These are phyloP conservation scores for Gilbertella persicaria DNA, from an alignment of 371 early-diverging fungal species.

Conservation along the genomic window DNA sequence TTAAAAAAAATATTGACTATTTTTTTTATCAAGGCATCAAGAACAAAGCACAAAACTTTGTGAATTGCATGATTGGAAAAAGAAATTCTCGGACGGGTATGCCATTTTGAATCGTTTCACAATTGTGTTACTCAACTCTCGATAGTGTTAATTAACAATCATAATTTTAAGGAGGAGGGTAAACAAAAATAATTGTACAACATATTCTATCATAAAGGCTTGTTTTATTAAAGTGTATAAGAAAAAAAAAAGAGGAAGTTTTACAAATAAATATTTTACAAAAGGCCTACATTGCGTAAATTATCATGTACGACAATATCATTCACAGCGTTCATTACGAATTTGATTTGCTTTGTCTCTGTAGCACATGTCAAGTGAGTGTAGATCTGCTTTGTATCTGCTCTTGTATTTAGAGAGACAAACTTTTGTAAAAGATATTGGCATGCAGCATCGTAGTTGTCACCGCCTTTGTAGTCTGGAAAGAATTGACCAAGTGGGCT, in stretches of 20 bases:
- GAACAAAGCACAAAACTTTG: too few relatives aligned
- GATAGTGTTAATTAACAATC: too few relatives aligned
- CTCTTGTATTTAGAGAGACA: conserved; percentile 30
- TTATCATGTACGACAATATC: conserved; percentile 66
- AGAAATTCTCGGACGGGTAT: too few relatives aligned
- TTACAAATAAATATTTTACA: conserved; percentile 31
- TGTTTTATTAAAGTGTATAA: background rate
- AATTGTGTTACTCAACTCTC: too few relatives aligned
- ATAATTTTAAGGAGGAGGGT: too few relatives aligned
- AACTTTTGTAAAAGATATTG: conserved; percentile 42
- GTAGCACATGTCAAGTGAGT: conserved; percentile 58
- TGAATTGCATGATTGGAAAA: too few relatives aligned
- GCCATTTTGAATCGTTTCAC: too few relatives aligned
- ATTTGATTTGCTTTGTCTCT: conserved; percentile 67
- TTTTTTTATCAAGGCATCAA: too few relatives aligned
- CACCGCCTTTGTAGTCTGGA: conserved; percentile 62
- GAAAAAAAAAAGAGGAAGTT: background rate
- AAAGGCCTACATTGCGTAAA: conserved; percentile 58
- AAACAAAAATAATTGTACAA: too few relatives aligned
- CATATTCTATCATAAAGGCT: background rate
- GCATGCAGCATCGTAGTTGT: conserved; percentile 55
- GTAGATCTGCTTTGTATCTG: conserved; percentile 40
- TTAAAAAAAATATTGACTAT: too few relatives aligned
- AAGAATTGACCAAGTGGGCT: conserved; percentile 66
- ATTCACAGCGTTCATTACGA: conserved; percentile 68